These are phyloP conservation scores for Parietichytrium sp. DNA, from an alignment of 108 stramenopile genomes.

Conservation along the genomic window DNA sequence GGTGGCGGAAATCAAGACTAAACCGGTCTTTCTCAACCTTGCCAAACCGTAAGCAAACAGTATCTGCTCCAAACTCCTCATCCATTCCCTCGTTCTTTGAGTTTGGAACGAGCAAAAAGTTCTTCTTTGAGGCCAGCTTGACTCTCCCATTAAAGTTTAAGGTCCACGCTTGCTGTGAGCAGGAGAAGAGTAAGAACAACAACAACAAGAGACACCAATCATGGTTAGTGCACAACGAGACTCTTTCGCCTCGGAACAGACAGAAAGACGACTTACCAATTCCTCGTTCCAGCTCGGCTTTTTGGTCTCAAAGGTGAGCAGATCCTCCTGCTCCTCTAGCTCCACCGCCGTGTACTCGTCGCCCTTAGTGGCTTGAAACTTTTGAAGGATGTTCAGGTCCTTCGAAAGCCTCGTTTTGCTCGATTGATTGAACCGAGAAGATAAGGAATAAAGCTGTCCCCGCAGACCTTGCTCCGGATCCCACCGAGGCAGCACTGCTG, in stretches of 20 bases:
- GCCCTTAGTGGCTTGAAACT: constrained; percentile 40
- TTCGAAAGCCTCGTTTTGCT: constrained; percentile 40
- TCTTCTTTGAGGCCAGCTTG: constrained; percentile 60
- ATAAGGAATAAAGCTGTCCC: constrained; percentile 35
- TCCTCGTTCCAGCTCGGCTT: constrained; percentile 49
- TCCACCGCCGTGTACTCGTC: constrained; percentile 45
- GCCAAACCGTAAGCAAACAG: constrained; percentile 53
- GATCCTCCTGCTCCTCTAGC: constrained; percentile 42
- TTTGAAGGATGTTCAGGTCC: constrained; percentile 44
- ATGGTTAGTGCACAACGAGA: too few species aligned
- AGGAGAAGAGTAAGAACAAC: too few species aligned
- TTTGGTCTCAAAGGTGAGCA: constrained; percentile 47
- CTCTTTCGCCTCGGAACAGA: too few species aligned
- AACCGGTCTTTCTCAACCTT: constrained; percentile 58
- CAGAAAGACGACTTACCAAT: too few species aligned
- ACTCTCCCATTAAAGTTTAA: constrained; percentile 59
- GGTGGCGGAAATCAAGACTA: constrained; percentile 56
- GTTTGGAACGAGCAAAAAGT: constrained; percentile 53
- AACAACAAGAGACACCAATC: too few species aligned
- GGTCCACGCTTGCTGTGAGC: constrained; percentile 57
- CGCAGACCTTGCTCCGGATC: constrained; percentile 26
- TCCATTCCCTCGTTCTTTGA: constrained; percentile 49
- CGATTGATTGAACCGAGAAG: constrained; percentile 31
- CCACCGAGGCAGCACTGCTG: constrained; percentile 48
- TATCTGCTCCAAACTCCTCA: constrained; percentile 49